Conservation (phyloP, 2,329 filamentous ascomycete genomes). For the Colletotrichum navitas region DNA sequence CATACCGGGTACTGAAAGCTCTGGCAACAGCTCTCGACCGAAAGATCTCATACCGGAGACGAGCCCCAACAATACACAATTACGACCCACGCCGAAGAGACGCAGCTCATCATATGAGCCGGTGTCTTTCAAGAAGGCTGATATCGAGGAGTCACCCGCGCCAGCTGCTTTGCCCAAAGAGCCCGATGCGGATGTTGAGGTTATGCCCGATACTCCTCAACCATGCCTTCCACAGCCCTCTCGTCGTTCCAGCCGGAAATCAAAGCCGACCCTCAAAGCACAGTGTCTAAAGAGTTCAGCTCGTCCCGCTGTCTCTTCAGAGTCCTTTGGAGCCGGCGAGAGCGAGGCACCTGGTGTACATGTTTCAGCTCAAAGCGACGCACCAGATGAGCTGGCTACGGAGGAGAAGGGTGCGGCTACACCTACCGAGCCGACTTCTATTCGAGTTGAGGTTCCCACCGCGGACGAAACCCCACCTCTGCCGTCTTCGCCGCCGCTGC, state of each 20-base stretch:
- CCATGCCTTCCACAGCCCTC: constrained; percentile 17
- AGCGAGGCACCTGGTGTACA: background rate
- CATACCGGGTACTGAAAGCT: constrained; percentile 30
- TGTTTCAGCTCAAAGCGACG: too few relatives aligned
- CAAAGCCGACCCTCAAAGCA: constrained; percentile 31
- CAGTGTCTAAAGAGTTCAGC: constrained; percentile 2
- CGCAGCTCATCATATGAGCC: constrained; percentile 5
- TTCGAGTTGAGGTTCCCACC: too few relatives aligned
- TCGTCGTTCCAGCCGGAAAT: constrained; percentile 33
- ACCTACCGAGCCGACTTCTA: background rate
- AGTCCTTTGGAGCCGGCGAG: background rate
- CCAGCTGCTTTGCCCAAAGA: background rate
- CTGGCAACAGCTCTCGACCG: constrained; percentile 34
- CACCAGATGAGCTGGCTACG: too few relatives aligned
- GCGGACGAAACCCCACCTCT: constrained; percentile 10
- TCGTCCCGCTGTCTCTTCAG: background rate
- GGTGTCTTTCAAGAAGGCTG: background rate
- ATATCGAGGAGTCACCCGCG: background rate
- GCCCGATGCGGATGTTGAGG: background rate
- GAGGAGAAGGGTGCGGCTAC: background rate
- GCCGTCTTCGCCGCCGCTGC: constrained; percentile 35
- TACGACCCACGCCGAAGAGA: background rate
- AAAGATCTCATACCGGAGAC: constrained; percentile 49
- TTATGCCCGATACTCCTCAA: background rate
- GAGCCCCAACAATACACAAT: constrained; percentile 46